These are phyloP conservation scores for Citrus sinensis DNA, from an alignment of 345 rosid genomes.

Conservation along the genomic window DVS_A1.0 CM039164.1:27881001-27881500, in stretches of 20 bases:
- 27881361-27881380: background rate
- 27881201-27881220: background rate
- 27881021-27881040: background rate
- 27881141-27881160: conserved; percentile 45
- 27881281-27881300: background rate
- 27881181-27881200: conserved; percentile 12
- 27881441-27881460: background rate
- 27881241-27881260: conserved; percentile 1
- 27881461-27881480: background rate
- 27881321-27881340: background rate
- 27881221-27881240: background rate
- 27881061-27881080: background rate
- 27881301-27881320: background rate
- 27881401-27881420: background rate
- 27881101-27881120: conserved; percentile 50
- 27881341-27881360: background rate
- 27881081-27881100: background rate
- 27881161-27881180: conserved; percentile 37
- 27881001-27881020: background rate
- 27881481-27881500: background rate
- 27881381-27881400: background rate
- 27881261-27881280: background rate
- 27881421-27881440: background rate
- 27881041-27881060: background rate
- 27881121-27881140: conserved; percentile 55